Evolutionary conservation across 345 rosid species (phyloP), one percentile per base, ranked within the genome.

Genomic region (Aquilaria malaccensis): DNA sequence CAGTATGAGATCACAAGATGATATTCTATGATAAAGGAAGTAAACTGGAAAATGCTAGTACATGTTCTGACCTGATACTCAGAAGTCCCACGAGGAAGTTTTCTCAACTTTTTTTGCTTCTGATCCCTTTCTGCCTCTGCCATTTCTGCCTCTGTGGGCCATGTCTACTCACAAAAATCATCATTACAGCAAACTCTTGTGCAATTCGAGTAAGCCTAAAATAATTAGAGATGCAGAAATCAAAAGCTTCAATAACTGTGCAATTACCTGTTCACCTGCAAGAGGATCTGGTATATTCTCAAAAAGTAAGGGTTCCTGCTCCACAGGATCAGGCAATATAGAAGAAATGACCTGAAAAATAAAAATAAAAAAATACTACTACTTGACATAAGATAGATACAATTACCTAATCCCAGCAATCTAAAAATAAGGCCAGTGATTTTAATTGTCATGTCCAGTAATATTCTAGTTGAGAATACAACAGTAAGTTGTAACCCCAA

Each of bases 141-240:
- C 88, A 89, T 85, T 74, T 93, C 98, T 65, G 77, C 94, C 72
- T 89, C 90, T 13, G 97, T 89, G 67, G 98, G 98, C 97, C 97
- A 93, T 45, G 96, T 93, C 98, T 93, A 75, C 65, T 61, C 68
- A 74, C 49, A 63, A 57, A 15, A 58, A 57, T 15, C 12, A 50
- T 4, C 33, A 46, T 45, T 13, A 33, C 59, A 1, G 64, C 53
- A 22, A 31, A 50, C 15, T 45, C n/a, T 11, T 51, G 62, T 57
- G 41, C 50, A 30, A 11, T 12, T 11, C 9, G 30, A 13, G 49
- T 15, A 45, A 55, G 15, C 45, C 13, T 37, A 31, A 29, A 10
- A 4, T 0, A 15, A 0, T 2, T 57, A 53, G 2, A 29, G 30
- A 55, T 13, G 30, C 12, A 33, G 30, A 45, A 22, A n/a, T 14